phyloP scores from a whole-genome alignment of 2,329 filamentous ascomycete genomes.

The Aspergillus fumigatiaffinis region DNA sequence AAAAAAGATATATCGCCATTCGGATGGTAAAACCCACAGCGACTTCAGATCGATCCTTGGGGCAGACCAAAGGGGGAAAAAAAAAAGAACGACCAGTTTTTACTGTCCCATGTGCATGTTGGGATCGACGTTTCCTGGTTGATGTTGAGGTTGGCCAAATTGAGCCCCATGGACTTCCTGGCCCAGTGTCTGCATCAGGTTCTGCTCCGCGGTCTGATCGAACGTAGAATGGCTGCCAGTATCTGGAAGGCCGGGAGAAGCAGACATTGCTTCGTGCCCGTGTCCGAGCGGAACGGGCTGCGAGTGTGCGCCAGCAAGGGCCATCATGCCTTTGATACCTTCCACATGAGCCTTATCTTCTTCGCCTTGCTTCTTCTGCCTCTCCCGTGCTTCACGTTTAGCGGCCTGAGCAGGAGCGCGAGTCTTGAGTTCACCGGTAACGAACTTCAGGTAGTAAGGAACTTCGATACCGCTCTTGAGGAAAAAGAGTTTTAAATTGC shows the following conservation, averaged over 20 bases:
- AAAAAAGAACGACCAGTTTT: slow-evolving; percentile 2
- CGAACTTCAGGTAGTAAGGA: slow-evolving; percentile 79
- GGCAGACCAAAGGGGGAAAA: neutral
- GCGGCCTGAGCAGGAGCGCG: slow-evolving; percentile 63
- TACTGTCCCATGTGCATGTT: slow-evolving; percentile 34
- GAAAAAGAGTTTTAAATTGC: slow-evolving; percentile 87
- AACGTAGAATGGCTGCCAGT: slow-evolving; percentile 28
- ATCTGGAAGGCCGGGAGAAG: slow-evolving; percentile 34
- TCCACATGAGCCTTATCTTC: slow-evolving; percentile 48
- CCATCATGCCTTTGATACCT: slow-evolving; percentile 47
- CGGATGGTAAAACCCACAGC: neutral
- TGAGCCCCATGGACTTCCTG: slow-evolving; percentile 40
- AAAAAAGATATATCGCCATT: neutral
- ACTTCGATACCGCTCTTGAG: slow-evolving; percentile 89
- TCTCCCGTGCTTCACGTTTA: slow-evolving; percentile 47
- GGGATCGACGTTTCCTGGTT: slow-evolving; percentile 32
- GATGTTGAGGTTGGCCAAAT: slow-evolving; percentile 30
- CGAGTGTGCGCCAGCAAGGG: slow-evolving; percentile 41
- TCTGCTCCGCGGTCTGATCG: slow-evolving; percentile 41
- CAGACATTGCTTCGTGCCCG: slow-evolving; percentile 36
- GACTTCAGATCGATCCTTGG: neutral
- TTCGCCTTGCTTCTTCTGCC: slow-evolving; percentile 43
- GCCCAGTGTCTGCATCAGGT: slow-evolving; percentile 42
- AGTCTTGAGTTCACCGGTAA: slow-evolving; percentile 86
- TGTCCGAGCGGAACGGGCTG: slow-evolving; percentile 26